Percentiles rank a stretch among this genome's conserved stretches.
These are phyloP conservation scores for Syzygium aqueum DNA, from an alignment of 345 rosid genomes.

Conservation along the genomic window DNA sequence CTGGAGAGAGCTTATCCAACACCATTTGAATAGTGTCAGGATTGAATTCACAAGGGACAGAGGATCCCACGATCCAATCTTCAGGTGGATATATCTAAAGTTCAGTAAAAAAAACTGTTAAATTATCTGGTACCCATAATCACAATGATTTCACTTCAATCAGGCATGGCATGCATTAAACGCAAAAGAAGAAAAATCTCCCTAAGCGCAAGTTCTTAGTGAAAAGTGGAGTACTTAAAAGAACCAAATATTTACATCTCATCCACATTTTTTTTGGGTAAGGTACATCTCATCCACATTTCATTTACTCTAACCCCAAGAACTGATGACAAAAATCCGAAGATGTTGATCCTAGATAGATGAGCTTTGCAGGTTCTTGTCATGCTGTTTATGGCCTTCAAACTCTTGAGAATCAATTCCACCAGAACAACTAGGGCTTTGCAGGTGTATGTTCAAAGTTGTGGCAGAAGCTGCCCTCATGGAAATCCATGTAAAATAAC, in stretches of 20 bases:
- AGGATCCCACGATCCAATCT: conserved; percentile 83
- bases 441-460: too few species aligned
- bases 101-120: background rate
- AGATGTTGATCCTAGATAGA: background rate
- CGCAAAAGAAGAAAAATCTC: background rate
- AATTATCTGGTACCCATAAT: background rate
- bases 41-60: conserved; percentile 62
- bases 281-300: background rate
- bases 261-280: background rate
- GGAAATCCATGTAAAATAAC: background rate
- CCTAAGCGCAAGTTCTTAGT: background rate
- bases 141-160: background rate
- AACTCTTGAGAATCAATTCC: background rate
- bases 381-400: background rate
- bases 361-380: background rate
- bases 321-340: background rate
- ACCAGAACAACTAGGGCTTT: background rate
- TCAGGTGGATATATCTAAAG: conserved; percentile 55
- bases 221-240: background rate
- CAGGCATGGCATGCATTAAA: background rate
- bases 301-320: background rate
- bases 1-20: conserved; percentile 57
- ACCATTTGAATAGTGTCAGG: conserved; percentile 45
- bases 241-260: background rate
- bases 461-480: background rate